Evolutionary conservation across 176 grass and related monocot genomes (phyloP), one percentile per base, ranked within the genome.

Genomic region (Cymbopogon citratus): DNA sequence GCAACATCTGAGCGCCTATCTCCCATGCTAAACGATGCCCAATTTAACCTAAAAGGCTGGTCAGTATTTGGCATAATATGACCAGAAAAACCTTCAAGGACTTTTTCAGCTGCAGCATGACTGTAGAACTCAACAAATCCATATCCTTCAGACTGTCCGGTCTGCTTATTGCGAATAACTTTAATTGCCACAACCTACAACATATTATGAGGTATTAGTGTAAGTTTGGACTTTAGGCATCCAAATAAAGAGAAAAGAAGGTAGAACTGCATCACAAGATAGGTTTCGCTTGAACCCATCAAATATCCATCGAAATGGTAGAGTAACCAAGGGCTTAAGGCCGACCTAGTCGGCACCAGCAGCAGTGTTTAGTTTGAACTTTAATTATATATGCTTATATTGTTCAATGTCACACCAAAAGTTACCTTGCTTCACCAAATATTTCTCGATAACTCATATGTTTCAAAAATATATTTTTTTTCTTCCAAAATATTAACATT

Each of bases 61-160:
- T 98, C 95, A 2, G 95, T 95, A 18, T 98, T 98, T 62, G 95
- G 95, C 95, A 98, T 98, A 77, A 91, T 87, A 85, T 95, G 95
- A 78, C 95, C 90, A 75, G 81, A 62, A 59, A 98, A 98, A 43
- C 82, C 81, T 46, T 98, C 88, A 71, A 98, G 81, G 51, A 98
- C 82, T 79, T 95, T 94, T 78, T 98, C 88, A 86, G 95, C 95
- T 21, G 88, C 90, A 43, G 59, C 70, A 34, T 90, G 88, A n/a
- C 90, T 98, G 71, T 93, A 92, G 71, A 98, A 98, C 71, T 98
- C 95, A 34, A 98, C 95, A 45, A 95, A 98, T 28, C 95, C 95
- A 63, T 98, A 98, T 82, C 92, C 95, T 77, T 95, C 95, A n/a
- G 95, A 98, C 63, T 91, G 87, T 73, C 95, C 95, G 25, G 88